phyloP scores from a whole-genome alignment of 1,139 yeast genomes.

The Yamadazyma songkhlaensis region DNA sequence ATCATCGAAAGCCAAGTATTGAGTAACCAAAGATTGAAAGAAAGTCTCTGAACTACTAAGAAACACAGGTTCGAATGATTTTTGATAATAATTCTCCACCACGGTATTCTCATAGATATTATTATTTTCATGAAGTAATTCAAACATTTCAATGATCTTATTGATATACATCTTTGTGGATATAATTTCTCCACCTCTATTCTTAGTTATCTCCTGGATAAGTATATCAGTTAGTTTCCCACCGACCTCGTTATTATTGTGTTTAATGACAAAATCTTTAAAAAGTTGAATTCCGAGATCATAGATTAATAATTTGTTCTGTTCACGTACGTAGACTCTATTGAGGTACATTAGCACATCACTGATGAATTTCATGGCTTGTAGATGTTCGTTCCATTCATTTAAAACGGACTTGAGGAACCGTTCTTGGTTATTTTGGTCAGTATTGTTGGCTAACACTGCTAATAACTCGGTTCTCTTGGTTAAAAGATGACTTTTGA shows the following conservation, averaged over 20 bases:
- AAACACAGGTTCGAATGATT: conserved; percentile 66
- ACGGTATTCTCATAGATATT: conserved; percentile 22
- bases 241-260: conserved; percentile 51
- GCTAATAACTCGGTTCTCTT: conserved; percentile 24
- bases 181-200: conserved; percentile 58
- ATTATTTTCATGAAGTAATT: conserved; percentile 42
- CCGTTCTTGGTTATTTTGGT: neutral
- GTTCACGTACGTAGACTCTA: conserved; percentile 78
- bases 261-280: conserved; percentile 40
- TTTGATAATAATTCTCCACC: conserved; percentile 58
- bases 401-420: conserved; percentile 7
- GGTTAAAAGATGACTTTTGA: conserved; percentile 47
- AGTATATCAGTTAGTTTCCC: conserved; percentile 45
- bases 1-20: conserved; percentile 9
- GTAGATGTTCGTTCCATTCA: conserved; percentile 75
- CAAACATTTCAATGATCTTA: conserved; percentile 69
- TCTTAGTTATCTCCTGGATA: conserved; percentile 56
- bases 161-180: conserved; percentile 52
- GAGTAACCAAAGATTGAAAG: conserved; percentile 45
- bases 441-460: conserved; percentile 6
- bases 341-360: conserved; percentile 88
- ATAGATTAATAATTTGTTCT: conserved; percentile 62
- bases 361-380: conserved; percentile 75
- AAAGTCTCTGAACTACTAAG: conserved; percentile 54
- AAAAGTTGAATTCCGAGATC: conserved; percentile 73